Base-by-base conservation (phyloP, 495 filamentous ascomycete genomes). In the Aspergillus campestris region DNA sequence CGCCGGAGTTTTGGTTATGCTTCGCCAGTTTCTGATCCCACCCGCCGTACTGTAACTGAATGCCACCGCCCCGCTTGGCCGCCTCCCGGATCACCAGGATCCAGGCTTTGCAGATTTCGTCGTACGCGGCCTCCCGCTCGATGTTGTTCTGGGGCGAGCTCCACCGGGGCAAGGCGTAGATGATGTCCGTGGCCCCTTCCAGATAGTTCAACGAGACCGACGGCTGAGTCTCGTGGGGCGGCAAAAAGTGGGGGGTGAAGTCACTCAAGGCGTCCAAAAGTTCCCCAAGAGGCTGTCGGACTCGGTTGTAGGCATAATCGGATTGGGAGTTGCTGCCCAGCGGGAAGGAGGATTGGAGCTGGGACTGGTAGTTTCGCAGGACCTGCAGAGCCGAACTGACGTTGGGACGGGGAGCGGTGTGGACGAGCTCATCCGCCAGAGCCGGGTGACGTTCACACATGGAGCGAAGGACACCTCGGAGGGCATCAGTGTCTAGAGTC, bases 71-170 rank as follows among this genome's bases (percentile, higher is more conserved):
- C 42, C 84, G 74, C 67, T 96, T 96, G 14, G 87, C 81, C 8
- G 90, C 89, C 60, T 97, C 92, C 31, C 81, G 82, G 44, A 98
- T 88, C 34, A 94, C 91, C 58, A 94, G 58, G 28, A 89, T 81
- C 92, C 92, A 98, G 8, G 92, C 94, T 53, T 82, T 85, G 37
- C 87, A 82, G 35, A 98, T 87, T 61, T 96, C 94, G 53, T 98
- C 91, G 60, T 97, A 97, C 10, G 90, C 89, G 50, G 87, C 87
- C 49, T 92, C 80, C 62, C 95, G 95, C 70, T 92, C 86, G 51
- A 92, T 75, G 45, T 89, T 90, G 62, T 97, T 83, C 50, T 84
- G 78, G 34, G 82, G 85, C 42, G 80, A 85, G 49, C 84, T 83
- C 86, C 87, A 97, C 40, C 87, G 78, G 5, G 92, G 92, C 33